phyloP scores from a whole-genome alignment of 805 yeast species.

The Zygosaccharomyces rouxii region DNA sequence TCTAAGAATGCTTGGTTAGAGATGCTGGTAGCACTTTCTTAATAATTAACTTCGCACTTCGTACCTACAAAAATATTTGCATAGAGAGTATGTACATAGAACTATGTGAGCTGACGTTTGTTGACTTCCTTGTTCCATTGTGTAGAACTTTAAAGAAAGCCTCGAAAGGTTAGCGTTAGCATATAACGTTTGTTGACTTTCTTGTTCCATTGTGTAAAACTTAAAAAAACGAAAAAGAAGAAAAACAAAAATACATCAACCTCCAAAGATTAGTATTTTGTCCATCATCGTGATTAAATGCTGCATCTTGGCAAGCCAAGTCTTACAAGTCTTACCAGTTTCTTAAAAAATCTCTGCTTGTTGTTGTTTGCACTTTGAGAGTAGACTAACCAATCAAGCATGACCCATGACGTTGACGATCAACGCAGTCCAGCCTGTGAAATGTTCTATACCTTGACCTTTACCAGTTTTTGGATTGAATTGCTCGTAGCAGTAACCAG shows the following conservation, averaged over 20 bases:
- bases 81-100: neutral
- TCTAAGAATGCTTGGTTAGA: neutral
- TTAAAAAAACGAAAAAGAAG: too few species aligned
- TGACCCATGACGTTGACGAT: slow-evolving; percentile 67
- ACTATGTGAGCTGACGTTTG: neutral
- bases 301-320: too few species aligned
- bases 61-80: neutral
- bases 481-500: slow-evolving; percentile 89
- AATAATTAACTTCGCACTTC: neutral
- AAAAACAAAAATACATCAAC: too few species aligned
- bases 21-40: neutral
- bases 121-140: neutral
- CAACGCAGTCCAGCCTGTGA: slow-evolving; percentile 91
- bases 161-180: too few species aligned
- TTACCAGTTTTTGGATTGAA: slow-evolving; percentile 73
- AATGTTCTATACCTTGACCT: slow-evolving; percentile 80
- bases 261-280: too few species aligned
- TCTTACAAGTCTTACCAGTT: neutral
- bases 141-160: neutral
- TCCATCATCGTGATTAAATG: too few species aligned
- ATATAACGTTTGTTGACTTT: neutral
- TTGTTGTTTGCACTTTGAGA: too few species aligned
- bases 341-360: neutral
- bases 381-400: slow-evolving; percentile 1
- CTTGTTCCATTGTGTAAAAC: neutral